Base-by-base conservation (phyloP, 306 rosid species). In the Vigna reflexopilosa region DNA sequence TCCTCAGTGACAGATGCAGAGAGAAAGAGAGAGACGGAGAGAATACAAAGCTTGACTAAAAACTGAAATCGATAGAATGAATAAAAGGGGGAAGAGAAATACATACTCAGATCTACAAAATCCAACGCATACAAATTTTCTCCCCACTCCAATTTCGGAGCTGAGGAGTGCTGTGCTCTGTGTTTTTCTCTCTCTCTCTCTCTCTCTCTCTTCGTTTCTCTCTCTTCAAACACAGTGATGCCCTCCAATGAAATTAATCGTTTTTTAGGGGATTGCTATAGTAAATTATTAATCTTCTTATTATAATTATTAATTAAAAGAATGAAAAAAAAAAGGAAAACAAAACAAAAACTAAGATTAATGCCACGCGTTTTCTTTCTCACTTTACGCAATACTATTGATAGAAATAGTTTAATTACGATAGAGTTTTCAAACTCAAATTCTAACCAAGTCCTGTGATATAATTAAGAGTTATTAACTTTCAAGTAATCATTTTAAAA, bases 101-200 rank as follows among this genome's bases (percentile, higher is more conserved):
- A 63, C 82, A 22, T 80, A 80, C 85, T 76, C 85, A 83, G 89
- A 86, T 83, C 89, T 86, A 77, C 59, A 44, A 74, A 73, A 57
- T 69, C 81, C 73, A 73, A 80, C 42, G 56, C 59, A 76, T 80
- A 72, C 75, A 77, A 80, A 77, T 0, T 73, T 62, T 68, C 73
- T 36, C 14, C 54, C 67, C 87, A 85, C 87, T 80, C 38, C 80
- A 54, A 83, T 73, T 70, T 80, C 82, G 89, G 89, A 86, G 83
- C 76, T 72, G 73, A 73, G 70, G 1, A 62, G 51, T 66, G 66
- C 24, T 51, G 61, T 45, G 45, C 40, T 24, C 63, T 76, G 22
- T 4, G 9, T 28, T 10, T 40, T 8, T 40, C 11, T 40, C 45
- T 40, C 45, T 40, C 12, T 36, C 13, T 19, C 61, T 20, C 30